These are phyloP conservation scores for Viola pubescens DNA, from an alignment of 441 rosid species.

Conservation along the genomic window DNA sequence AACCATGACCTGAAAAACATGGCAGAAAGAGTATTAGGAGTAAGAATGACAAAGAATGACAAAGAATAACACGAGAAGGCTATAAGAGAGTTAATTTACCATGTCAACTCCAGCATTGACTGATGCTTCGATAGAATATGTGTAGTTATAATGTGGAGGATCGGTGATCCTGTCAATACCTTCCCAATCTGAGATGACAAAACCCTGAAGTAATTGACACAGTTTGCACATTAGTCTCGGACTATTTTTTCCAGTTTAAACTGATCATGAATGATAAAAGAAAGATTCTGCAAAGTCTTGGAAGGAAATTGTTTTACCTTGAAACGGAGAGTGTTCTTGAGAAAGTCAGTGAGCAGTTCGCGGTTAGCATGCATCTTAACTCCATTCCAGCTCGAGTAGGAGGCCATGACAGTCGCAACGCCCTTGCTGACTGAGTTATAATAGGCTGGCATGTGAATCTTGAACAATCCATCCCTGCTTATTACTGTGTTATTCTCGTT, in stretches of 20 bases:
- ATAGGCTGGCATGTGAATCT: conserved; percentile 57
- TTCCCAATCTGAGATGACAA: conserved; percentile 22
- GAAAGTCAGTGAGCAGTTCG: conserved; percentile 36
- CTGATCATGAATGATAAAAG: too few species aligned
- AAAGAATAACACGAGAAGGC: too few species aligned
- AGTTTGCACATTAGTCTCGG: neutral
- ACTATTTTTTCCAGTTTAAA: too few species aligned
- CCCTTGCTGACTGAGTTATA: conserved; percentile 46
- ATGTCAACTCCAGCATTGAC: conserved; percentile 52
- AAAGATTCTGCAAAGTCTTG: too few species aligned
- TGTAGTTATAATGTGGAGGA: conserved; percentile 40
- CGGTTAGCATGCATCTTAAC: conserved; percentile 46
- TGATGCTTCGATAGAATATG: conserved; percentile 35
- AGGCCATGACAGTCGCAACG: conserved; percentile 55
- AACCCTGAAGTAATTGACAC: conserved; percentile 22
- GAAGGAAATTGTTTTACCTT: conserved; percentile 19
- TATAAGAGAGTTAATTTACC: conserved; percentile 19
- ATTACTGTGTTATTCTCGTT: conserved; percentile 52
- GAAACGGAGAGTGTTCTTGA: conserved; percentile 39
- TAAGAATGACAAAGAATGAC: too few species aligned
- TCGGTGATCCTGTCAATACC: conserved; percentile 35
- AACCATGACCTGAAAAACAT: conserved; percentile 52
- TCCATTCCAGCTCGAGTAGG: conserved; percentile 69
- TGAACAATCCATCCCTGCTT: conserved; percentile 39
- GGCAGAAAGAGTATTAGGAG: neutral